These are phyloP conservation scores for Mycena galericulata DNA, from an alignment of 768 basidiomycete species.

Conservation along the genomic window DNA sequence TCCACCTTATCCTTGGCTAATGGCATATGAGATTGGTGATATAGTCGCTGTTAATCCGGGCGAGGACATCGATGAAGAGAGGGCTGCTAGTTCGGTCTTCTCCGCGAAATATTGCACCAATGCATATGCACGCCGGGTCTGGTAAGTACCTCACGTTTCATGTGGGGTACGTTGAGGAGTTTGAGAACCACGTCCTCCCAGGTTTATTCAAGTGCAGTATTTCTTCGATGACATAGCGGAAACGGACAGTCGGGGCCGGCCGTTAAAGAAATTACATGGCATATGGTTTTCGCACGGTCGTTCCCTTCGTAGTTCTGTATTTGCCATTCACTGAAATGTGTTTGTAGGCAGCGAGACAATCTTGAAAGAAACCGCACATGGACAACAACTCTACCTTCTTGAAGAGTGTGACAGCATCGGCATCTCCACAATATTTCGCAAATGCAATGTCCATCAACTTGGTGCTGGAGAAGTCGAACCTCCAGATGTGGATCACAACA, in stretches of 20 bases:
- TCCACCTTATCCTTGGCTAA: not conserved
- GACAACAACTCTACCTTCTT: constrained; percentile 21
- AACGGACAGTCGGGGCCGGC: not conserved
- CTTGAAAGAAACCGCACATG: constrained; percentile 11
- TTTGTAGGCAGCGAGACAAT: constrained; percentile 15
- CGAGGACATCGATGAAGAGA: constrained; percentile 2
- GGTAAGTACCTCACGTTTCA: not conserved
- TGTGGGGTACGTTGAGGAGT: not conserved
- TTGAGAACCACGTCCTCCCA: not conserved
- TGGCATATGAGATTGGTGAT: constrained; percentile 10
- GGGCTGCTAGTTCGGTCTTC: not conserved
- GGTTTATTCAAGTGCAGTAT: constrained; percentile 27
- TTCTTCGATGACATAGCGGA: constrained; percentile 9
- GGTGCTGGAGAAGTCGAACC: not conserved
- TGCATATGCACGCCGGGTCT: constrained; percentile 19
- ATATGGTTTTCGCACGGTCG: constrained; percentile 23
- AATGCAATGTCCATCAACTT: constrained; percentile 7
- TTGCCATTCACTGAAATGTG: not conserved
- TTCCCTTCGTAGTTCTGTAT: not conserved
- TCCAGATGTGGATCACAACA: not conserved
- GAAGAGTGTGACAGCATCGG: constrained; percentile 15
- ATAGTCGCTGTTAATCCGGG: constrained; percentile 19
- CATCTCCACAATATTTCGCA: constrained; percentile 17
- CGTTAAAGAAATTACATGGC: constrained; percentile 17
- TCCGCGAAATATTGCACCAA: constrained; percentile 8